Evolutionary conservation across 257 asterid genomes (phyloP), one percentile per base, ranked within the genome.

Genomic region (Gentiana straminea): DNA sequence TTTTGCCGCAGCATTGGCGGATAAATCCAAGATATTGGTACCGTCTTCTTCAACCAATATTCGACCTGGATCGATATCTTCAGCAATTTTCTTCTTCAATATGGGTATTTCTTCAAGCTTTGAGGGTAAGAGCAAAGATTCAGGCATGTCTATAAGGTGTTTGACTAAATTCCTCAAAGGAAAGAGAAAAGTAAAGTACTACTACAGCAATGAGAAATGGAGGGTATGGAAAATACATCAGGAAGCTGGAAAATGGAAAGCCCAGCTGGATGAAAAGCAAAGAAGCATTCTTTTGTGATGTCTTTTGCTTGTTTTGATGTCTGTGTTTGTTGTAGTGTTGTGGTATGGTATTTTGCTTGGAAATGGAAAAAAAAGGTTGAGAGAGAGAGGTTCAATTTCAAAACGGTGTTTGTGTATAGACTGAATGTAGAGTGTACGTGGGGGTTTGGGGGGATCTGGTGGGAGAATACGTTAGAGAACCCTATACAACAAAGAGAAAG

Each of bases 1-100:
- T 73, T 86, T 81, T 11, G 96, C 81, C 7, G 94, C 83, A 8
- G 63, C 61, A 8, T 53, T 75, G 1, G 78, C 58, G 2, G 79
- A 73, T 4, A 79, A 65, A 34, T 65, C 81, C 10, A 66, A 57
- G 4, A 57, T 43, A 64, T 68, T 79, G 48, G 67, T 78, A 34
- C 51, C 55, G 0, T 61, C 75, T 12, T 63, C 79, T 51, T 65
- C 71, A 59, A n/a, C 39, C 44, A 52, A 33, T 13, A 61, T 37
- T 65, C 68, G 45, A 51, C 7, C 52, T 75, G 9, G 59, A 49
- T 68, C 46, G 9, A 41, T 10, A 5, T 50, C 55, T 5, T 55
- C 77, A 11, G 59, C 45, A 66, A 46, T 66, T 43, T 66, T 66
- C 49, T 59, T 66, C 66, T 59, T 66, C 15, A 46, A 36, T 13